Conservation (phyloP, 2,329 filamentous ascomycete species). For the Xylaria sp. region DNA sequence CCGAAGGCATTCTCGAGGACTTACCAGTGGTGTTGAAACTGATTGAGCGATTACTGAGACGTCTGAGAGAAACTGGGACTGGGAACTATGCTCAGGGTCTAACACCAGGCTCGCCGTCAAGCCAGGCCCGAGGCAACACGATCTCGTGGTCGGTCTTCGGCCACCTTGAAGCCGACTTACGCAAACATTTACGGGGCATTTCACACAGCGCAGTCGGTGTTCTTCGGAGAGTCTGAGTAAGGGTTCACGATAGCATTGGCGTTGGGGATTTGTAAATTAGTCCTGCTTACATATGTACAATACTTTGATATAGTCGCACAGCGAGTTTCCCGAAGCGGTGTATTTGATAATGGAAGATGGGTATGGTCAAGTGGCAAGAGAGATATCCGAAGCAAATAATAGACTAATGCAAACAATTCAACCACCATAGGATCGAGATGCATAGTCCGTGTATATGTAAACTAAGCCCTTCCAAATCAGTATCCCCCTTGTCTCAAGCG, state of each 20-base stretch:
- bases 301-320: slow-evolving; percentile 23
- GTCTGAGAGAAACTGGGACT: slow-evolving; percentile 33
- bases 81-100: slow-evolving; percentile 24
- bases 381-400: slow-evolving; percentile 16
- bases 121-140: slow-evolving; percentile 17
- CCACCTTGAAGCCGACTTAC: slow-evolving; percentile 38
- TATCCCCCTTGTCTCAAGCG: slow-evolving; percentile 12
- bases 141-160: slow-evolving; percentile 39
- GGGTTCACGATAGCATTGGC: slow-evolving; percentile 27
- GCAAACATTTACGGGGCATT: slow-evolving; percentile 36
- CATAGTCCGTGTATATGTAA: slow-evolving; percentile 17
- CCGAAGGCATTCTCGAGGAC: slow-evolving; percentile 37
- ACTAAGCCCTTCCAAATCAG: slow-evolving; percentile 25
- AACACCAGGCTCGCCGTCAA: slow-evolving; percentile 13
- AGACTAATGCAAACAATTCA: slow-evolving; percentile 32
- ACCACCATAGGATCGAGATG: slow-evolving; percentile 1
- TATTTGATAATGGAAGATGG: slow-evolving; percentile 27
- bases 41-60: slow-evolving; percentile 37
- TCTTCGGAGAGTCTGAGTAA: slow-evolving; percentile 32
- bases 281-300: slow-evolving; percentile 32
- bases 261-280: slow-evolving; percentile 35
- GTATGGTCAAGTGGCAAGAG: slow-evolving; percentile 12
- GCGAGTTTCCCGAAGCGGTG: slow-evolving; percentile 16
- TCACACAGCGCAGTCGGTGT: slow-evolving; percentile 37
- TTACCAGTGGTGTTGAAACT: slow-evolving; percentile 40